These are phyloP conservation scores for Colletotrichum paranaense DNA, from an alignment of 2,329 filamentous ascomycete species.

Conservation along the genomic window DNA sequence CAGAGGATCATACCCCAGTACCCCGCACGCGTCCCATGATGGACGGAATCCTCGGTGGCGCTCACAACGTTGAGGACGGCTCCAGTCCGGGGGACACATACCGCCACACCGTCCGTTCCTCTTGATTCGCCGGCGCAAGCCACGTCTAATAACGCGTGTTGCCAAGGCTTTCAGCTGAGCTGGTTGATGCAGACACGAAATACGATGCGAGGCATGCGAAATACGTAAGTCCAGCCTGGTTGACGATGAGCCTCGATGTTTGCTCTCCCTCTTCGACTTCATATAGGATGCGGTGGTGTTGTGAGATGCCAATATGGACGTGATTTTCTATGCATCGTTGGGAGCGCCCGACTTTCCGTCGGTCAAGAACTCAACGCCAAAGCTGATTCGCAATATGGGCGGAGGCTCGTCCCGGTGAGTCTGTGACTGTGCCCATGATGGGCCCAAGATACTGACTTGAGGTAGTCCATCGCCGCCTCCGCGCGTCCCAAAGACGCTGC, in stretches of 20 bases:
- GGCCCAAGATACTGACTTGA: neutral
- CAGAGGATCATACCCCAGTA: slow-evolving; percentile 19
- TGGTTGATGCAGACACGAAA: slow-evolving; percentile 16
- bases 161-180: neutral
- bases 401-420: slow-evolving; percentile 26
- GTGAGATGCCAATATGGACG: neutral
- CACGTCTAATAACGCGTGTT: neutral
- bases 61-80: neutral
- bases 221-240: neutral
- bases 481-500: slow-evolving; percentile 29
- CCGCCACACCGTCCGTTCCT: neutral
- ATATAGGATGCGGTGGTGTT: neutral
- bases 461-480: slow-evolving; percentile 24
- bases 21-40: slow-evolving; percentile 33
- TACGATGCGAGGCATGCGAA: slow-evolving; percentile 4
- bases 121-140: neutral
- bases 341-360: slow-evolving; percentile 5
- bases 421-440: neutral
- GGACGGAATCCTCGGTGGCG: slow-evolving; percentile 6
- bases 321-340: neutral
- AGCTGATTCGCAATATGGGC: slow-evolving; percentile 11
- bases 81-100: neutral
- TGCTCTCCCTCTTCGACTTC: neutral
- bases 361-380: neutral
- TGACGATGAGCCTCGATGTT: neutral